These are phyloP conservation scores for Tolypocladium capitatum DNA, from an alignment of 2,329 filamentous ascomycete genomes.

Conservation along the genomic window DNA sequence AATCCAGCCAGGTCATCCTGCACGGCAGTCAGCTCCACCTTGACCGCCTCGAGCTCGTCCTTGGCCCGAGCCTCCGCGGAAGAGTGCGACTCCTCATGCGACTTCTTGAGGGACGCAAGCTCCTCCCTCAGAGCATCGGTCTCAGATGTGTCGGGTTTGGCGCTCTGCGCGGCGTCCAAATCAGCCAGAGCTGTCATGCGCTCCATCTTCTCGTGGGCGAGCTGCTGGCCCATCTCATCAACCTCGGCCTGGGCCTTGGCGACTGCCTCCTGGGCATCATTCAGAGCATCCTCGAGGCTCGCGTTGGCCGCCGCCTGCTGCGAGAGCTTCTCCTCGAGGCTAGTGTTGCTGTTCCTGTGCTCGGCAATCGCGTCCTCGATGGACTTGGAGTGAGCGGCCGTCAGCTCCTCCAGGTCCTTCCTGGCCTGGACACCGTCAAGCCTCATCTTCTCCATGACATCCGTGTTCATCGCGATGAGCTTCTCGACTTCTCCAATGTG, in stretches of 20 bases:
- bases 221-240: conserved; percentile 36
- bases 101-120: conserved; percentile 32
- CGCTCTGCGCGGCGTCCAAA: conserved; percentile 43
- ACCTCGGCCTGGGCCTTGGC: conserved; percentile 33
- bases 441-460: conserved; percentile 27
- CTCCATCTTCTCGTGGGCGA: conserved; percentile 47
- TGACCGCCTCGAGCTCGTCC: conserved; percentile 20
- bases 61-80: conserved; percentile 18
- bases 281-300: conserved; percentile 22
- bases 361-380: conserved; percentile 27
- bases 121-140: conserved; percentile 38
- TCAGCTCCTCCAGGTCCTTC: conserved; percentile 31
- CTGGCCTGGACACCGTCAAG: conserved; percentile 22
- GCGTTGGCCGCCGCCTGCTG: conserved; percentile 21
- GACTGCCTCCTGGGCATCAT: conserved; percentile 27
- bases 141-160: conserved; percentile 42
- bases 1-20: conserved; percentile 18
- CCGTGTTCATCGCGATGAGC: conserved; percentile 27
- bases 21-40: conserved; percentile 20
- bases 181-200: conserved; percentile 46
- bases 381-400: conserved; percentile 21
- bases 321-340: conserved; percentile 22
- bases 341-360: conserved; percentile 19
- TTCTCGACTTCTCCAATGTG: conserved; percentile 35
- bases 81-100: conserved; percentile 30